Evolutionary conservation across 306 rosid species (phyloP).

Genomic region (Medicago lupulina): DNA sequence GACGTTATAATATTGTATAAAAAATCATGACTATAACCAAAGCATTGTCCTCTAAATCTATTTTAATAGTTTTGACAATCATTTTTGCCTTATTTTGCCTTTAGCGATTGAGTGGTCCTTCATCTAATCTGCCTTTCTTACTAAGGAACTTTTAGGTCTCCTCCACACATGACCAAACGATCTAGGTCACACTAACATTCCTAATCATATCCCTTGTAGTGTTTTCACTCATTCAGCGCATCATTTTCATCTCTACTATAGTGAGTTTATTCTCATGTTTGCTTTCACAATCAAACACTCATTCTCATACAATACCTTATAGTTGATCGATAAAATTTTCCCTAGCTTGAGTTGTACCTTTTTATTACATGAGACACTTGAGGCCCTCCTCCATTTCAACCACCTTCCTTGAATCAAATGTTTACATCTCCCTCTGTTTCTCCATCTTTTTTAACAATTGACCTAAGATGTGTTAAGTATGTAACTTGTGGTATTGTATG

Average conservation of each 20-base stretch:
- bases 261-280: neutral
- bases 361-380: conserved; percentile 5
- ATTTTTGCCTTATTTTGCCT: neutral
- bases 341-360: neutral
- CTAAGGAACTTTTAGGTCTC: neutral
- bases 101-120: neutral
- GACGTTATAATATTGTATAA: neutral
- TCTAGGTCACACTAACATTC: no score
- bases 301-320: neutral
- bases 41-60: neutral
- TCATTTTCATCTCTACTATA: neutral
- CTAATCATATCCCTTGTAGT: neutral
- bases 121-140: neutral
- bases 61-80: neutral
- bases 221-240: neutral
- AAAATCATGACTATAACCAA: neutral
- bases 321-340: neutral
- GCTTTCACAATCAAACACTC: neutral
- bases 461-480: neutral
- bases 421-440: neutral
- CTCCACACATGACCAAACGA: no score
- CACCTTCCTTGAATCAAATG: neutral
- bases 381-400: neutral
- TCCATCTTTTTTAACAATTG: neutral
- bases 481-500: neutral